Evolutionary conservation across 1,284 basidiomycete genomes (phyloP), one percentile per base, ranked within the genome.

Genomic region (Fomitopsis pinicola): DNA sequence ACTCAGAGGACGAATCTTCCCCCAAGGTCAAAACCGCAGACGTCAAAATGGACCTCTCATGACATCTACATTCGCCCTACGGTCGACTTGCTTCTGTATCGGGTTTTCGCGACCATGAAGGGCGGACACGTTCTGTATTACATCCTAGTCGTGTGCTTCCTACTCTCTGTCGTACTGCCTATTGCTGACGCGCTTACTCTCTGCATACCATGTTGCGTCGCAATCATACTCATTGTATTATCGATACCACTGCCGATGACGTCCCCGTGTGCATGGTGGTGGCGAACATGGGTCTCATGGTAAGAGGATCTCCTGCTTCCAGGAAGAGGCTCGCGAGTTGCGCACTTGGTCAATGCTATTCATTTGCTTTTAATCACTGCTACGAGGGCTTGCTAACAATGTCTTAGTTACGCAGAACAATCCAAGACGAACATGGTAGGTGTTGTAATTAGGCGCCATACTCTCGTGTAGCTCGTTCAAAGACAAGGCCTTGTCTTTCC

Each of bases 1-100:
- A 81, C 42, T 72, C 69, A 5, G 76, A 73, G n/a, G 68, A 67
- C 35, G 33, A 33, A 33, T 22, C 48, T 5, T 30, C 22, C 15
- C 8, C 48, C 9, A 33, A 50, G 28, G 14, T 17, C 12, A 50
- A 33, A 30, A 33, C 22, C 5, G 42, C 8, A 45, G 17, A 22
- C 6, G n/a, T 22, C 42, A 45, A 45, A 10, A 22, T 45, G 28
- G 22, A 33, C 28, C 10, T 30, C 6, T n/a, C 48, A 50, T 50
- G 28, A 33, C 28, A 50, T 15, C 48, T 15, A 6, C 22, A 9
- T 50, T 10, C 8, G 22, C 22, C 19, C 28, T 12, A 33, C 30
- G 28, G 28, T 33, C 14, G 5, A 50, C 26, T 33, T 50, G 15
- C 48, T 33, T 15, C 14, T 50, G 12, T 30, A 15, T 15, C 2